Percentiles rank a stretch among this genome's conserved stretches.
Conservation (phyloP, 495 filamentous ascomycete species). For the Echria macrotheca region DNA sequence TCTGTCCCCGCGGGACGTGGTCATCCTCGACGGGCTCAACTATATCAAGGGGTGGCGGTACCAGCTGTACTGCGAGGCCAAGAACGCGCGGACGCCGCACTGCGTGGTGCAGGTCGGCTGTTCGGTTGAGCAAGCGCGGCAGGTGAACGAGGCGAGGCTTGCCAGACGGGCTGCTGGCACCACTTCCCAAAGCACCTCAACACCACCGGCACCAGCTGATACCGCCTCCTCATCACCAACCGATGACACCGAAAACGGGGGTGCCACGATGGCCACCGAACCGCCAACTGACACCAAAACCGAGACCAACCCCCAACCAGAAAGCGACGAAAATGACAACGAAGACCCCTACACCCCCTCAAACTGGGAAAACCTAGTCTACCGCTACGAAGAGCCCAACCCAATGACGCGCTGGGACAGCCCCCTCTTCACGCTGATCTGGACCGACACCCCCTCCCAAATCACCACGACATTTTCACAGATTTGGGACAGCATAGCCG, state of each 20-base stretch:
- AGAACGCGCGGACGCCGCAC: constrained; percentile 73
- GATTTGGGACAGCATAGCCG: constrained; percentile 77
- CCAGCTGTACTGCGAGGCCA: constrained; percentile 91
- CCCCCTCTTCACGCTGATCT: constrained; percentile 85
- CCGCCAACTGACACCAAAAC: no score
- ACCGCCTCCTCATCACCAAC: no score
- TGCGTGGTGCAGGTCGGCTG: constrained; percentile 87
- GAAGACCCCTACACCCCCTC: constrained; percentile 57
- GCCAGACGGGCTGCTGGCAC: no score
- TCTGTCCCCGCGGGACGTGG: constrained; percentile 72
- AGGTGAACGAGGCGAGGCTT: constrained; percentile 50
- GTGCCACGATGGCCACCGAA: no score
- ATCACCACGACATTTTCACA: constrained; percentile 33
- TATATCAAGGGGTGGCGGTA: constrained; percentile 99
- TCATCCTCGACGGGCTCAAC: constrained; percentile 85
- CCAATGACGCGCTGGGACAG: constrained; percentile 93
- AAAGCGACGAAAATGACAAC: constrained; percentile 17
- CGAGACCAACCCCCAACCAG: no score
- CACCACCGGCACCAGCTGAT: no score
- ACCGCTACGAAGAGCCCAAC: constrained; percentile 94
- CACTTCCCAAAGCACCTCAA: no score
- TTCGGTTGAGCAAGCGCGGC: constrained; percentile 58
- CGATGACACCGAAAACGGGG: constrained; percentile 17
- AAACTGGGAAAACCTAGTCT: constrained; percentile 88
- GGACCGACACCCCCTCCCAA: constrained; percentile 61